Evolutionary conservation across 192 early-diverging fungal genomes (phyloP), one percentile per base, ranked within the genome.

Genomic region (Gaertneriomyces semiglobifer): DNA sequence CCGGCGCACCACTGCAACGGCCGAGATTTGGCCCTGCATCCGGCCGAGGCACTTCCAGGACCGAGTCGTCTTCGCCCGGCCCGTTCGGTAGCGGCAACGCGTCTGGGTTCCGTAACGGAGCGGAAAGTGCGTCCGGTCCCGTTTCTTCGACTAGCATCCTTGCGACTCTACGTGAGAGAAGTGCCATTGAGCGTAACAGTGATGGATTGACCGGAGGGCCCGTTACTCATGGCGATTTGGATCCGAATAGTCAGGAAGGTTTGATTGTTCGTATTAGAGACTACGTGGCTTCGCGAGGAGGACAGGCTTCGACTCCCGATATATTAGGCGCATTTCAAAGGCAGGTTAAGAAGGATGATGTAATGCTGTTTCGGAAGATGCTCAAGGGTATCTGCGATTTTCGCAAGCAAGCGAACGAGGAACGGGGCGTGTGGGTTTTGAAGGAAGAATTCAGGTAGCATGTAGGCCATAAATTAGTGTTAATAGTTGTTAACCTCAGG

Each of bases 331-430:
- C 79, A 43, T 83, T 89, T 38, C 65, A 78, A n/a, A 33, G 79
- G 10, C 73, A 85, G 44, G 68, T 87, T 4, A 69, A 55, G 7
- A 68, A 77, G 20, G 74, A 83, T 3, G 78, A 89, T 44, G 79
- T 81, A 8, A 56, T 74, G 0, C 56, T 88, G 8, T 88, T 91
- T 60, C 76, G 82, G 19, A 84, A 85, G 65, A 81, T 91, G 84
- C 68, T 90, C 7, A 84, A 82, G 66, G 87, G 77, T 1, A 85
- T 91, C 58, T 86, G 88, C 3, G 71, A 54, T 16, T 63, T 73
- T 64, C 72, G 75, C 18, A 75, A 77, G 52, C 66, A 76, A 1
- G 69, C 77, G 39, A 71, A 68, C 10, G 41, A 65, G 41, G 65
- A 63, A 20, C 65, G 72, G 47, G 86, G 84, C 10, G 45, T 40